Evolutionary conservation across 129 eudicot genomes (phyloP).

Genomic region (Flaveria robusta): DNA sequence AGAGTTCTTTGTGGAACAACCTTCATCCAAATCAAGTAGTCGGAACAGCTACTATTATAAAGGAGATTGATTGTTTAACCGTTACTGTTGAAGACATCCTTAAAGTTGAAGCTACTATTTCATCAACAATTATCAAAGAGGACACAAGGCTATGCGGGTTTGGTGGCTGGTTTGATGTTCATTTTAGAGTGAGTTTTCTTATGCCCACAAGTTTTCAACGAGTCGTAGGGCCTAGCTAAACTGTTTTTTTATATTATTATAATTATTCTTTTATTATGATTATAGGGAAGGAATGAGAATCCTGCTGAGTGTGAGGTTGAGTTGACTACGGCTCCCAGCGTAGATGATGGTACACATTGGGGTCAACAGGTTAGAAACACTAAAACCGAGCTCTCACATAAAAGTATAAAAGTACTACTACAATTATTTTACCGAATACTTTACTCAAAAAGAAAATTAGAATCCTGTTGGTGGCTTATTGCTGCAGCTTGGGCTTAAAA

Average conservation of each 20-base stretch:
- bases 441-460: too few relatives aligned
- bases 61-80: constrained; percentile 89
- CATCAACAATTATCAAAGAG: constrained; percentile 60
- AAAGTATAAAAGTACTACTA: too few relatives aligned
- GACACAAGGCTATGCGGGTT: constrained; percentile 75
- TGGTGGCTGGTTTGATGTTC: constrained; percentile 99
- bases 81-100: constrained; percentile 74
- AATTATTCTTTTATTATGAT: not conserved
- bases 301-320: constrained; percentile 76
- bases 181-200: constrained; percentile 74
- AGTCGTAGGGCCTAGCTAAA: not conserved
- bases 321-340: constrained; percentile 87
- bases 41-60: constrained; percentile 65
- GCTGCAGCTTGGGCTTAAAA: too few relatives aligned
- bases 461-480: too few relatives aligned
- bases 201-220: not conserved
- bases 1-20: constrained; percentile 93
- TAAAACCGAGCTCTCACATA: too few relatives aligned
- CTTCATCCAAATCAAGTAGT: constrained; percentile 91
- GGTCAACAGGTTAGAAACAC: constrained; percentile 96
- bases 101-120: constrained; percentile 50
- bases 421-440: too few relatives aligned
- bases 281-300: constrained; percentile 68
- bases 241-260: not conserved
- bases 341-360: constrained; percentile 80